Evolutionary conservation across 352 stramenopile species (phyloP).

Genomic region (Phytophthora aleatoria): DNA sequence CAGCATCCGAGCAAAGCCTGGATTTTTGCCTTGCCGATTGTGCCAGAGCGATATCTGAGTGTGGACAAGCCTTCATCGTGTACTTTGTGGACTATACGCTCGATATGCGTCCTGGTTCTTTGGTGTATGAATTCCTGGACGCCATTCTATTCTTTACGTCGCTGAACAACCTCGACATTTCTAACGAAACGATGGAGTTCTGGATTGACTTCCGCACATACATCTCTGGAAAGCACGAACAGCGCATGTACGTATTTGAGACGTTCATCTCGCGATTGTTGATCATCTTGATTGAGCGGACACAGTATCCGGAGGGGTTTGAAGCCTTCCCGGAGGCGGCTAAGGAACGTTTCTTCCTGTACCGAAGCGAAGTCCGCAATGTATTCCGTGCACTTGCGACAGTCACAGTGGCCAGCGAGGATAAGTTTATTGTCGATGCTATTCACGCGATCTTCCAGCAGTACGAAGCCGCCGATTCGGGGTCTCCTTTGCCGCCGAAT

Average conservation of each 20-base stretch:
- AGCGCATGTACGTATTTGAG: conserved; percentile 71
- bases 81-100: conserved; percentile 84
- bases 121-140: conserved; percentile 82
- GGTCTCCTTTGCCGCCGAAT: conserved; percentile 38
- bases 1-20: conserved; percentile 31
- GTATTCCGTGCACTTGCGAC: conserved; percentile 83
- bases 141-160: conserved; percentile 73
- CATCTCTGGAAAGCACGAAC: conserved; percentile 77
- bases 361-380: conserved; percentile 74
- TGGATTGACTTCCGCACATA: conserved; percentile 83
- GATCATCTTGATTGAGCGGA: conserved; percentile 73
- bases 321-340: conserved; percentile 48
- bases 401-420: conserved; percentile 66
- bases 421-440: conserved; percentile 79
- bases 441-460: conserved; percentile 77
- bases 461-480: conserved; percentile 62
- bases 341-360: conserved; percentile 68
- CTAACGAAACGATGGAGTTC: conserved; percentile 84
- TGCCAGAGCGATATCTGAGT: conserved; percentile 68
- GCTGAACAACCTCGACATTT: conserved; percentile 64
- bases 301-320: conserved; percentile 64
- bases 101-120: conserved; percentile 54
- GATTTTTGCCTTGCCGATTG: conserved; percentile 56
- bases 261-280: conserved; percentile 73
- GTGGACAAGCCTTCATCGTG: conserved; percentile 75